Conservation (phyloP, 768 basidiomycete genomes). For the Mycena sanguinolenta region DNA sequence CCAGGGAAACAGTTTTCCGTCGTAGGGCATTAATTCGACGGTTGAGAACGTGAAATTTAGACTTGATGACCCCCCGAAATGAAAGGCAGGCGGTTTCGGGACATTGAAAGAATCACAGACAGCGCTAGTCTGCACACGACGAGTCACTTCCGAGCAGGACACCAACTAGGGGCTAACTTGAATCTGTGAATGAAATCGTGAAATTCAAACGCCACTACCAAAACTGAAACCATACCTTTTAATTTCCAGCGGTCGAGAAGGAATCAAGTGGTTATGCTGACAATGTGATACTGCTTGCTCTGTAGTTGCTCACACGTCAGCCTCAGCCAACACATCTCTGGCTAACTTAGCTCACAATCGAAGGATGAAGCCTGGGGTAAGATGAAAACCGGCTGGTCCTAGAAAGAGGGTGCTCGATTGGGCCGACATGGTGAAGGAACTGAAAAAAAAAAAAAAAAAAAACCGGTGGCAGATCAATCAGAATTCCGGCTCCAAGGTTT, state of each 20-base stretch:
- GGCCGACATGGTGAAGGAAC: no score
- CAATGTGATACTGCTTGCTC: not conserved
- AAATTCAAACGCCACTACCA: slow-evolving; percentile 7
- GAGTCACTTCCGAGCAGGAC: not conserved
- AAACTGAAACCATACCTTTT: slow-evolving; percentile 2
- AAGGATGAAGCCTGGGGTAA: not conserved
- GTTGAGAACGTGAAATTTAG: slow-evolving; percentile 13
- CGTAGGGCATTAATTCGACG: not conserved
- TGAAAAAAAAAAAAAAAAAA: no score
- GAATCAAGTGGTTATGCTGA: not conserved
- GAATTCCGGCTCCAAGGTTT: no score
- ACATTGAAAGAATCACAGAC: not conserved
- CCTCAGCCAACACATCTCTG: no score
- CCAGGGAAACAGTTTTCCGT: not conserved
- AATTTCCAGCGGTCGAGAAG: not conserved
- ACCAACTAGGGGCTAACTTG: not conserved
- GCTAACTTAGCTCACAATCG: not conserved
- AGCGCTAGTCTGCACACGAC: not conserved
- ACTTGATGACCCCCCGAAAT: slow-evolving; percentile 1
- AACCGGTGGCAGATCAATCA: no score
- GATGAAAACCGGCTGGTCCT: no score
- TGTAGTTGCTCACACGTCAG: not conserved
- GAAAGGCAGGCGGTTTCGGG: not conserved
- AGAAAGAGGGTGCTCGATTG: no score
- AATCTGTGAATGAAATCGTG: slow-evolving; percentile 1